Evolutionary conservation across 2,329 filamentous ascomycete species (phyloP), one percentile per base, ranked within the genome.

Genomic region (Tolypocladium cylindrosporum): DNA sequence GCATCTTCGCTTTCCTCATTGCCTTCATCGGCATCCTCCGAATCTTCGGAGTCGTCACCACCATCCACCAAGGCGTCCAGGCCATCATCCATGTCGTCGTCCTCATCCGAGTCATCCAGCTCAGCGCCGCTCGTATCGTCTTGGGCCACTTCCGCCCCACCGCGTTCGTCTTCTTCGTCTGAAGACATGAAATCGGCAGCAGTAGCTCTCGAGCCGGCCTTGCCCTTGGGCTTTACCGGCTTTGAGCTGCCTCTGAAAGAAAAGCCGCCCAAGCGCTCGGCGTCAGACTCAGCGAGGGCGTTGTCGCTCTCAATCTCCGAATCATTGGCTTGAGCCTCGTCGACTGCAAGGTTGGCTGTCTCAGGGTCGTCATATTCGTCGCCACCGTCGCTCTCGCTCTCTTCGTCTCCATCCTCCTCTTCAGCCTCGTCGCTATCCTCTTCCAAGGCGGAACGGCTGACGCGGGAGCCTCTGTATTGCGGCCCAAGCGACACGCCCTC

Each of bases 261-360:
- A 68, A 89, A 96, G 1, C 83, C 84, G 63, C 88, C 85, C 66
- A 96, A 91, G 55, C 81, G 82, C 70, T 95, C 91, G 63, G 90
- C 87, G 65, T 97, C 93, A 63, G 90, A 94, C 57, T 89, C 86
- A 3, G 86, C 89, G 68, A 97, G 86, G 0, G 91, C 93, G 41
- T 81, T 74, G 58, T 87, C 83, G 65, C 83, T 86, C 54, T 82
- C 78, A 58, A 87, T 86, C 62, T 87, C 83, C 36, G 85, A 84
- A 50, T 82, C 80, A 58, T 76, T 75, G n/a, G 76, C 75, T 53
- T 69, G 66, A 2, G 70, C 72, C 4, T 78, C 74, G 56, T 85
- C 82, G 45, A 74, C 73, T 54, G 79, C 77, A 11, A 86, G 71
- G 59, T 86, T 77, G 0, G 77, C 78, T 2, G 72, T 71, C 16